Conservation (phyloP, 164 flowering plant genomes). For the Chloranthus sessilifolius region DNA sequence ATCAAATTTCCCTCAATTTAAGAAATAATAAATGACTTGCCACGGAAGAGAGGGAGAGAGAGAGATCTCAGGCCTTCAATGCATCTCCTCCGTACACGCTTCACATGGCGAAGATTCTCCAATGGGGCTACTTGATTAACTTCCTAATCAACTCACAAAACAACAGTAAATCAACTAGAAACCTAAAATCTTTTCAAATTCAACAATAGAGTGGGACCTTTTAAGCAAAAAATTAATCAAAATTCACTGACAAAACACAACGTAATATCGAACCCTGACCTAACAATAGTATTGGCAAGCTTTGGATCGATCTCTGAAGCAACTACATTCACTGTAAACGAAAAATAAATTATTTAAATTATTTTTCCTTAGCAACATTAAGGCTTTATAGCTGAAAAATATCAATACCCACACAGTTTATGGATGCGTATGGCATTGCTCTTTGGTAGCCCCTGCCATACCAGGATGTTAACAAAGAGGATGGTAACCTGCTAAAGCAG, state of each 20-base stretch:
- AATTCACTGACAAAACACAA: neutral
- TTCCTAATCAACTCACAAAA: constrained; percentile 31
- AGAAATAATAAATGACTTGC: too few species aligned
- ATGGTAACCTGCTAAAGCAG: too few species aligned
- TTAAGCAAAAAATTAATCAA: neutral
- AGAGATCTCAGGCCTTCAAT: constrained; percentile 10
- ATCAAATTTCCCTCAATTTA: too few species aligned
- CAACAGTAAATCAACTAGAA: neutral
- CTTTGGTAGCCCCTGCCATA: too few species aligned
- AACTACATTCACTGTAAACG: constrained; percentile 48
- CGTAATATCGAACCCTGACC: constrained; percentile 27
- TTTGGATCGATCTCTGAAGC: constrained; percentile 66
- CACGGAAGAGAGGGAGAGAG: too few species aligned
- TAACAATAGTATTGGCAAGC: constrained; percentile 55
- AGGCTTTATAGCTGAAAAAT: too few species aligned
- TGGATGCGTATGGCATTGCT: too few species aligned
- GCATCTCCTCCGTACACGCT: constrained; percentile 51
- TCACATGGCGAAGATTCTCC: constrained; percentile 77
- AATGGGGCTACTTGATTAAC: constrained; percentile 64
- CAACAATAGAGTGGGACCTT: neutral
- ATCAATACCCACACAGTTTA: too few species aligned
- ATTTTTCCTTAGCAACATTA: neutral
- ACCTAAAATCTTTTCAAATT: neutral
- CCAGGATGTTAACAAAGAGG: too few species aligned
- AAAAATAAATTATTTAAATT: constrained; percentile 3